phyloP scores from a whole-genome alignment of 148 eudicot species.

The Rhododendron henanense region DNA sequence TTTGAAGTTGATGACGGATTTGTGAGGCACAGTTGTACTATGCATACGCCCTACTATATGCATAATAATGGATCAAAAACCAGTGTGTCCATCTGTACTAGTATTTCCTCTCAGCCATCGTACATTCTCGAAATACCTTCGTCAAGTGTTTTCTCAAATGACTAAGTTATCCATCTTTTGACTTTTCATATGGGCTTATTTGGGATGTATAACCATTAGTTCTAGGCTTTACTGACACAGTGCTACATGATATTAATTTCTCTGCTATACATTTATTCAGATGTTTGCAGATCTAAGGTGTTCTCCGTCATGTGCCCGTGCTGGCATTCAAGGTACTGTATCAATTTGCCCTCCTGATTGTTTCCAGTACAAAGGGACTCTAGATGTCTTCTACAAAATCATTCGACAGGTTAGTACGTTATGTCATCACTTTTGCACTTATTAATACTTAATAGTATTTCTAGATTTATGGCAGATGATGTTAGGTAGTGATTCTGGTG shows the following conservation, averaged over 20 bases:
- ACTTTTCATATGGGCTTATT: neutral
- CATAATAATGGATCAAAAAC: neutral
- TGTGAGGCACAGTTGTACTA: neutral
- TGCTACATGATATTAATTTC: neutral
- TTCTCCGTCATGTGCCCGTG: conserved; percentile 84
- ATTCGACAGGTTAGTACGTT: conserved; percentile 66
- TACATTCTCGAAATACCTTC: neutral
- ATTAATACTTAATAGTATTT: neutral
- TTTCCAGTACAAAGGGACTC: conserved; percentile 93
- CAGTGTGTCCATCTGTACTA: neutral
- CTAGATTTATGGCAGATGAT: neutral
- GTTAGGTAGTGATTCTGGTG: neutral
- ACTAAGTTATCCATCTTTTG: neutral
- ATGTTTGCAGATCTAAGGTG: conserved; percentile 98
- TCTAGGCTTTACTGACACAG: neutral
- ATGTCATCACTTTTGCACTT: neutral
- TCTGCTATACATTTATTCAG: conserved; percentile 33
- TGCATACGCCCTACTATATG: neutral
- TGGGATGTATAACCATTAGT: neutral
- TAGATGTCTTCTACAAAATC: conserved; percentile 84
- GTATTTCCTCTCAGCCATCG: neutral
- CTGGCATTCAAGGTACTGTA: conserved; percentile 93
- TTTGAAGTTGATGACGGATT: neutral
- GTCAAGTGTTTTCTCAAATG: neutral
- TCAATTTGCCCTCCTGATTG: conserved; percentile 97